These are phyloP conservation scores for Volvox reticuliferus DNA, from an alignment of 139 green algal species.

Conservation along the genomic window DNA sequence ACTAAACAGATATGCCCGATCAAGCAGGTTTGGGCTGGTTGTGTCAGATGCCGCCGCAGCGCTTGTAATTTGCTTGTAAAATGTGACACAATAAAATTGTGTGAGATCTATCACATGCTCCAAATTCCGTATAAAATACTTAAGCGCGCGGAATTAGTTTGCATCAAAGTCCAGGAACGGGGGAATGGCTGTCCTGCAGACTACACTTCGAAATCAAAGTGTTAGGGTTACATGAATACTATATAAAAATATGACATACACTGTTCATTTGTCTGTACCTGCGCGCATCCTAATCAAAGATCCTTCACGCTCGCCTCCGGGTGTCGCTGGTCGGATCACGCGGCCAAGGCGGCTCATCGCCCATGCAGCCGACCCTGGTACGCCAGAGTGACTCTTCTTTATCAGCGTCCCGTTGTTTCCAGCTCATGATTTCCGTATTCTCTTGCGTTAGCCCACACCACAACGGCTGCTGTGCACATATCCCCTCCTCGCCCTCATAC, in stretches of 20 bases:
- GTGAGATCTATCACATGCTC: not conserved
- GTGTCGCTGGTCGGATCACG: not conserved
- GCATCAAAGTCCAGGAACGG: not conserved
- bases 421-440: no score
- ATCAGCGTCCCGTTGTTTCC: no score
- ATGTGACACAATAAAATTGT: not conserved
- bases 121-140: not conserved
- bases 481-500: no score
- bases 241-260: not conserved
- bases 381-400: not conserved
- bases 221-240: not conserved
- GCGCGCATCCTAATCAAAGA: not conserved
- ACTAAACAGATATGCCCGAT: no score
- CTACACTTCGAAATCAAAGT: not conserved
- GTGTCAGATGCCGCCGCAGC: no score
- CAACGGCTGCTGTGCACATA: not conserved
- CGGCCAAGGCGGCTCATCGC: not conserved
- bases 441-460: not conserved
- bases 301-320: no score
- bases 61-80: not conserved
- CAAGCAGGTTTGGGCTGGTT: no score
- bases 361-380: not conserved
- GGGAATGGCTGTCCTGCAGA: not conserved
- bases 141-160: not conserved
- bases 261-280: not conserved